Base-by-base conservation (phyloP, 2,329 filamentous ascomycete genomes). In the Lasiodiplodia sp. region DNA sequence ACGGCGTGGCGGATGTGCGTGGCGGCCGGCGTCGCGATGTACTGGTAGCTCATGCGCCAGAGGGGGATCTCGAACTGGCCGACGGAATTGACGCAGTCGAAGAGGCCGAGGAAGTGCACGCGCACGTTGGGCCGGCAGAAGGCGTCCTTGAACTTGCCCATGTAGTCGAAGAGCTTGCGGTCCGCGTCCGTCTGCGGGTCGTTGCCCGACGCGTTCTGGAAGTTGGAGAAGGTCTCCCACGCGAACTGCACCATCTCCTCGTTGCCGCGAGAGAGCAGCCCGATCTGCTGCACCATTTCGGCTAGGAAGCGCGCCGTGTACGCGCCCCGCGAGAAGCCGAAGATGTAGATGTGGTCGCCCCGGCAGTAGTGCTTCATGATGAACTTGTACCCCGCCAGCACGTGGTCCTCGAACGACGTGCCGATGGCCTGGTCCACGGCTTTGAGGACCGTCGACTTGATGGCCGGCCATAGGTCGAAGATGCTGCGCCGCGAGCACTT, bases 31-130 rank as follows among this genome's bases (percentile, higher is more conserved):
- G 23, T 57, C 76, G 78, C 18, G 74, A 78, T 69, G 78, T 79
- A 70, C 77, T 79, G 53, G 81, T 78, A 14, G 78, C 82, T 28
- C 80, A 69, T 80, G 51, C 79, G 76, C 2, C 77, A 78, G 28
- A 81, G 78, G 71, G 83, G 64, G 25, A 67, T 58, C 38, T 67
- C 64, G 40, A 67, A 57, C 51, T 67, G 79, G 4, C 80, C 81
- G 2, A 84, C 82, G 53, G 77, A 79, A 28, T 78, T 78, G 10
- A 82, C 80, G 58, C 79, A 80, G 57, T 82, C 80, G 72, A 78
- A 84, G 8, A 83, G 72, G 7, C 82, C 82, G 16, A 84, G 71
- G 69, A 82, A 84, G 69, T 83, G 77, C 6, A 84, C 77, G 23
- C 76, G 75, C 60, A 83, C 79, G 56, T 81, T 74, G 0, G 76